Evolutionary conservation across 352 stramenopile genomes (phyloP), one percentile per base, ranked within the genome.

Genomic region (Phytophthora megakarya): DNA sequence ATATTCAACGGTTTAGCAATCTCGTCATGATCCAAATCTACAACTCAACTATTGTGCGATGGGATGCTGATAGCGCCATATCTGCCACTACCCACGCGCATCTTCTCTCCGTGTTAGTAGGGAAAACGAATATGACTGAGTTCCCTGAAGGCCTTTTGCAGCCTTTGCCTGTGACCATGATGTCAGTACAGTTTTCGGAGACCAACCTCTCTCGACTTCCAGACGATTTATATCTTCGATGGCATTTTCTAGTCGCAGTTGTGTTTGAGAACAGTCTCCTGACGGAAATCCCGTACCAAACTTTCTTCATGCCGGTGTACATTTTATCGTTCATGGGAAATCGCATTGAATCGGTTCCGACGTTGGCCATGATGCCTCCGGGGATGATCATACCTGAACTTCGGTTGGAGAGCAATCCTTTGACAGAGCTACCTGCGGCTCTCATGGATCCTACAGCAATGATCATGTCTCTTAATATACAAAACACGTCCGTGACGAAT

Each of bases 381-480:
- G 44, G 50, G 9, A 72, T 60, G 64, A 60, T 72, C 12, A 60
- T 72, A 11, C 43, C 38, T n/a, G 22, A 63, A 10, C 57, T 72
- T 8, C 16, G 15, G 15, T 33, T 72, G n/a, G 55, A 42, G 19
- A 18, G 55, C 5, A 68, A 72, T 23, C 64, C 64, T 5, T 44
- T 67, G 15, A 35, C n/a, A 23, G 45, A 72, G 11, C 35, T 64
- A 3, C 65, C 65, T 15, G 50, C 50, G 22, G 13, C 38, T n/a
- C 28, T 72, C 10, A 67, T 64, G 57, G 30, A 35, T 2, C 30
- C 57, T 1, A 42, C 35, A 35, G 15, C 64, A 12, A 33, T 65
- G 11, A 46, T 72, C n/a, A 68, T 64, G 58, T 67, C 57, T 1
- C 10, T 72, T 11, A 65, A 61, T 15, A 43, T 67, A 11, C 38